Evolutionary conservation across 1,284 basidiomycete species (phyloP), one percentile per base, ranked within the genome.

Genomic region (Cystobasidium pallidum): DNA sequence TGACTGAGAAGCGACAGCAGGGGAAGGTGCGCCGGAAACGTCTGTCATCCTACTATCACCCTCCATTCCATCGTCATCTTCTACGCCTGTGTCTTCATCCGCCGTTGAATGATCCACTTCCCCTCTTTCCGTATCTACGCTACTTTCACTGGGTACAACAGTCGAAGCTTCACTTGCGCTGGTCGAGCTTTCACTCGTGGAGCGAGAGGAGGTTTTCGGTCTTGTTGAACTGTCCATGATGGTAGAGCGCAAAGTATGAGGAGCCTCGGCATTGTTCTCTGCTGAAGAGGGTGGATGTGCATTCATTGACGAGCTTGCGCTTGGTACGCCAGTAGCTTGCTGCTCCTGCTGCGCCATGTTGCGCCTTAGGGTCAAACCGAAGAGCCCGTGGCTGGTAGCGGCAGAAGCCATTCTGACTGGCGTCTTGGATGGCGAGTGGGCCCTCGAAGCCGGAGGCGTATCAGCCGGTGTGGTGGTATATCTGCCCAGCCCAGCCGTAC

Each of bases 111-210:
- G 52, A 8, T 66, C 49, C 21, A 41, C 30, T 26, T 58, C 52
- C 1, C 41, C 66, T 32, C 52, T 21, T 41, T 67, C 67, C 2
- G 55, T 58, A 41, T 71, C 59, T 2, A 45, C 68, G 34, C 59
- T 71, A 36, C 45, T 59, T 55, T 71, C 68, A 49, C 68, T 71
- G 7, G 68, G 68, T 13, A 71, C 68, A 26, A 71, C 59, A 47
- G 68, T 71, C 11, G 57, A 62, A 34, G 68, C 49, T 36, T 71
- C 68, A 39, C 68, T 71, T 51, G 68, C 68, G 11, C 45, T 52
- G 2, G 68, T 64, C 10, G 47, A 54, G 47, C 59, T 63, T 49
- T 71, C 68, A 30, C 68, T 71, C 11, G 68, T 51, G 2, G 68
- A 64, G 13, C 68, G 45, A 11, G 55, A 39, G 13, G 59, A 63